Percentiles rank a stretch among this genome's conserved stretches.
Evolutionary conservation across 805 yeast species (phyloP).

Genomic region (Myxozyma vanderwaltii): DNA sequence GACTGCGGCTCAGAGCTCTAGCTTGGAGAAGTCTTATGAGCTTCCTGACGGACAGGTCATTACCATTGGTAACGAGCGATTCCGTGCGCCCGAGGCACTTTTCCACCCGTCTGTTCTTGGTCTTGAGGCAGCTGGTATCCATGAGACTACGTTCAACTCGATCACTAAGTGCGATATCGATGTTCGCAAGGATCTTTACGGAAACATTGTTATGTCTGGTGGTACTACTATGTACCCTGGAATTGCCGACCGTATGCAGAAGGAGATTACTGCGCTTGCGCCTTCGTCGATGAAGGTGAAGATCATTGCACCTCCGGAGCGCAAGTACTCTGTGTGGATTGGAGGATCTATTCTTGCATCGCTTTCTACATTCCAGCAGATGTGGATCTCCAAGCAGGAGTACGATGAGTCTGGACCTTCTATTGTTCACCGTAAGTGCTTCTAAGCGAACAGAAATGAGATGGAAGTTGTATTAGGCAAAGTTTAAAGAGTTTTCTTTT

Average conservation of each 20-base stretch:
- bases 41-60: slow-evolving; percentile 99
- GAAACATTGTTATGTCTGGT: slow-evolving; percentile 99
- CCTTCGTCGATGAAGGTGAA: slow-evolving; percentile 99
- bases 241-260: slow-evolving; percentile 99
- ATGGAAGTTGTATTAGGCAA: too few species aligned
- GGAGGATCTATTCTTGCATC: slow-evolving; percentile 99
- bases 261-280: slow-evolving; percentile 99
- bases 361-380: slow-evolving; percentile 99
- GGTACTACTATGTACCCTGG: slow-evolving; percentile 99
- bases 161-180: slow-evolving; percentile 99
- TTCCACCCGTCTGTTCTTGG: slow-evolving; percentile 95
- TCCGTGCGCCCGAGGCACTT: slow-evolving; percentile 99
- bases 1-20: slow-evolving; percentile 97
- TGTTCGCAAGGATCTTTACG: slow-evolving; percentile 98
- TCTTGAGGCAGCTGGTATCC: slow-evolving; percentile 97
- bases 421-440: slow-evolving; percentile 95
- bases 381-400: slow-evolving; percentile 99
- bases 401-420: slow-evolving; percentile 99
- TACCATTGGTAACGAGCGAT: slow-evolving; percentile 99
- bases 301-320: slow-evolving; percentile 99
- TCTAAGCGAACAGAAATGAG: slow-evolving; percentile 52
- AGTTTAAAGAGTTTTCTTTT: too few species aligned
- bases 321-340: slow-evolving; percentile 93
- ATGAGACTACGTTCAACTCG: slow-evolving; percentile 93
- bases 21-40: slow-evolving; percentile 98